phyloP scores from a whole-genome alignment of 2,329 filamentous ascomycete genomes.

The Myotisia sp. region DNA sequence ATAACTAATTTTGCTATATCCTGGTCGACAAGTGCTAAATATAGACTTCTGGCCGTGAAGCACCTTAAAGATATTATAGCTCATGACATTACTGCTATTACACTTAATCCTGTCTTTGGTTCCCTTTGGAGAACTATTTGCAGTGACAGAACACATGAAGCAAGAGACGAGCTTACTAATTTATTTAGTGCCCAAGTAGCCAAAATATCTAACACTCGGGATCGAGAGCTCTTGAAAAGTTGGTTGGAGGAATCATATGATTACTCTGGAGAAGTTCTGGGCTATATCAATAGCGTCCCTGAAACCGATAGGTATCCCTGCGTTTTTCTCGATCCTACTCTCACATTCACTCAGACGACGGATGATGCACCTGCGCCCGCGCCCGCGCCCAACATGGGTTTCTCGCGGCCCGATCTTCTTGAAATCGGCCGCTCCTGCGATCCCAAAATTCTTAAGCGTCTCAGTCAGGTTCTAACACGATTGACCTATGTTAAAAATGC shows the following conservation, averaged over 20 bases:
- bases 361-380: conserved; percentile 14
- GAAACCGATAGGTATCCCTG: conserved; percentile 32
- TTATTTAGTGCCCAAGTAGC: conserved; percentile 31
- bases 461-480: conserved; percentile 35
- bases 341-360: conserved; percentile 20
- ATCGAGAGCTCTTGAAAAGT: conserved; percentile 29
- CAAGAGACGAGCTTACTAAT: conserved; percentile 30
- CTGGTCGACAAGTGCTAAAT: conserved; percentile 27
- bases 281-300: conserved; percentile 26
- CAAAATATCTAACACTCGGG: conserved; percentile 18
- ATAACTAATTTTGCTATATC: conserved; percentile 20
- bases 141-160: conserved; percentile 31
- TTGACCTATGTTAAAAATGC: conserved; percentile 20
- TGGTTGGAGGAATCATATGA: conserved; percentile 42
- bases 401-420: conserved; percentile 35
- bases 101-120: conserved; percentile 39
- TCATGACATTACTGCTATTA: conserved; percentile 31
- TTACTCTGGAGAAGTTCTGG: conserved; percentile 31
- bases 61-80: conserved; percentile 26
- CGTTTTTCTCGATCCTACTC: conserved; percentile 38
- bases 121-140: conserved; percentile 38
- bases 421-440: conserved; percentile 41
- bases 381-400: conserved; percentile 19
- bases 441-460: conserved; percentile 32
- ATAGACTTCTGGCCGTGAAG: conserved; percentile 26